phyloP scores from a whole-genome alignment of 2,329 filamentous ascomycete species.

The Paecilomyces variotii region DNA sequence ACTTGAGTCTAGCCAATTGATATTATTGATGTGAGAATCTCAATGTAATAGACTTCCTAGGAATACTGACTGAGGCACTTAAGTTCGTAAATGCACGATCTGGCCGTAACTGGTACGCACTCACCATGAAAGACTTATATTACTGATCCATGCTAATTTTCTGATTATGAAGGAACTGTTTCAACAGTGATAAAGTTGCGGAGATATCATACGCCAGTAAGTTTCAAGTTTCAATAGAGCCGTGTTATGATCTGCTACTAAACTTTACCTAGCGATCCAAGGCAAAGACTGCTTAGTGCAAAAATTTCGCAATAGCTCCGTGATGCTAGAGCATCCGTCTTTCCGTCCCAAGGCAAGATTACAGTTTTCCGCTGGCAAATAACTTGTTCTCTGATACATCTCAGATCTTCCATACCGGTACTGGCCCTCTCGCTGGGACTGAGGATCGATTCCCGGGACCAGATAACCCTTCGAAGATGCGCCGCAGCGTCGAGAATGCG shows the following conservation, averaged over 20 bases:
- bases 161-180: conserved; percentile 56
- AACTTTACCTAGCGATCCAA: conserved; percentile 62
- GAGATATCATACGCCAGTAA: conserved; percentile 93
- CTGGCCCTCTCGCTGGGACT: conserved; percentile 51
- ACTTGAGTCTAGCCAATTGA: conserved; percentile 53
- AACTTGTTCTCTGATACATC: conserved; percentile 7
- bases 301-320: conserved; percentile 93
- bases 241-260: conserved; percentile 12
- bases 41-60: conserved; percentile 7
- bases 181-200: conserved; percentile 74
- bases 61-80: background rate
- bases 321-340: conserved; percentile 77
- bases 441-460: conserved; percentile 70
- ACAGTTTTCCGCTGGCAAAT: background rate
- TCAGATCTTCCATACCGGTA: conserved; percentile 48
- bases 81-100: conserved; percentile 65
- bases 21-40: conserved; percentile 59
- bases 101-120: conserved; percentile 59
- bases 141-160: conserved; percentile 8
- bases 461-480: conserved; percentile 81
- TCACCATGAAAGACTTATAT: background rate
- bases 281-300: conserved; percentile 83
- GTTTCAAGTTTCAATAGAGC: conserved; percentile 23
- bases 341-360: conserved; percentile 70
- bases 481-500: conserved; percentile 78